These are phyloP conservation scores for Obba rivulosa DNA, from an alignment of 768 basidiomycete species.

Conservation along the genomic window DNA sequence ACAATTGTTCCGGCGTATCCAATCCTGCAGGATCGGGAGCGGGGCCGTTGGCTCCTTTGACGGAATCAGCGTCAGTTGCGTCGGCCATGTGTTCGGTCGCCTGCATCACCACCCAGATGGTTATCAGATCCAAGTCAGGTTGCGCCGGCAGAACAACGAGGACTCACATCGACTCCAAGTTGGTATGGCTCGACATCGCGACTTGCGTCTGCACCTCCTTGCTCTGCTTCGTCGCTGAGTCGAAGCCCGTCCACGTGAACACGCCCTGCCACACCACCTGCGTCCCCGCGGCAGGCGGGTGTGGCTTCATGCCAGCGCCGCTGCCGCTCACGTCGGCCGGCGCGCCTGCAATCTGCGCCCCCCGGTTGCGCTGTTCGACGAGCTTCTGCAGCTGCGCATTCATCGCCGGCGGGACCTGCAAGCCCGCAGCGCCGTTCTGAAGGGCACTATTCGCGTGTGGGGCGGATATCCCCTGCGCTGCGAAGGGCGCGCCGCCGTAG, in stretches of 20 bases:
- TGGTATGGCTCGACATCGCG: conserved; percentile 17
- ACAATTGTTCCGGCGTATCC: conserved; percentile 37
- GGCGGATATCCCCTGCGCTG: too few relatives aligned
- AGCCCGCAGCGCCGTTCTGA: neutral
- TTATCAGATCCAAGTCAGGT: too few relatives aligned
- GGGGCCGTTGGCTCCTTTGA: conserved; percentile 38
- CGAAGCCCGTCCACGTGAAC: conserved; percentile 40
- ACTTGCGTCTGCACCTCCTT: conserved; percentile 44
- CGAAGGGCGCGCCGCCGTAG: neutral
- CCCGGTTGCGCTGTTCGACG: conserved; percentile 38
- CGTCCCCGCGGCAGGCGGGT: neutral
- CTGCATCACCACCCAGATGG: conserved; percentile 32
- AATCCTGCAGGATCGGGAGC: conserved; percentile 34
- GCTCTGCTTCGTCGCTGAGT: conserved; percentile 25
- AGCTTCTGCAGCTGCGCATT: conserved; percentile 43
- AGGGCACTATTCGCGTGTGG: neutral
- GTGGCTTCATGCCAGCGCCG: conserved; percentile 8
- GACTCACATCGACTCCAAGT: conserved; percentile 30
- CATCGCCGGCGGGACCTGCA: conserved; percentile 13
- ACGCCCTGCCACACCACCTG: conserved; percentile 43
- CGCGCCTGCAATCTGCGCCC: conserved; percentile 11
- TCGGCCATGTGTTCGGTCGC: conserved; percentile 50
- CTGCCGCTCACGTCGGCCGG: conserved; percentile 2
- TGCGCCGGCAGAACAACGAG: neutral
- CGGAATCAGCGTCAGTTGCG: conserved; percentile 33